Conservation (phyloP, 495 filamentous ascomycete genomes). For the Ramalina peruviana region DNA sequence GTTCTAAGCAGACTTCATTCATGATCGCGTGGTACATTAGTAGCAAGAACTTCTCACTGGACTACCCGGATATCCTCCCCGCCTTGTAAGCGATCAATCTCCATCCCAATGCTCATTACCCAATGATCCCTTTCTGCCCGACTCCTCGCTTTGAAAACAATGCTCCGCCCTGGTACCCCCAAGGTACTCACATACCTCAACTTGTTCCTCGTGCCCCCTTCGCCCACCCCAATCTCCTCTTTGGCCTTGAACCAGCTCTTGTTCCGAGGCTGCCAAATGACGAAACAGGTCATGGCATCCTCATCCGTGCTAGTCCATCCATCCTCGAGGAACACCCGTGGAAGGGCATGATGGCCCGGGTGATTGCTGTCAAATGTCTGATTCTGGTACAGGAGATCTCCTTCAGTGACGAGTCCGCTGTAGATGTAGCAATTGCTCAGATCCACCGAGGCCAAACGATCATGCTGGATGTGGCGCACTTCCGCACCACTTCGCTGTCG, state of each 20-base stretch:
- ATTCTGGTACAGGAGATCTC: conserved; percentile 54
- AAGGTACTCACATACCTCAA: conserved; percentile 40
- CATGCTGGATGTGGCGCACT: conserved; percentile 49
- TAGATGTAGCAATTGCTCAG: conserved; percentile 62
- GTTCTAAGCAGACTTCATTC: neutral
- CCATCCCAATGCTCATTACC: conserved; percentile 58
- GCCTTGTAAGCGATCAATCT: conserved; percentile 55
- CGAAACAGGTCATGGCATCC: conserved; percentile 58
- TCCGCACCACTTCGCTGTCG: conserved; percentile 42
- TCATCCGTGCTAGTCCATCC: conserved; percentile 55
- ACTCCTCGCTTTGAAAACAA: conserved; percentile 59
- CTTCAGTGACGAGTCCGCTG: conserved; percentile 51
- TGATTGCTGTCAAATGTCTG: conserved; percentile 55
- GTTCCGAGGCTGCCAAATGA: conserved; percentile 52
- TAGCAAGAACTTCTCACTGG: conserved; percentile 5
- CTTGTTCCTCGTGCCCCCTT: conserved; percentile 28
- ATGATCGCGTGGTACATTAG: conserved; percentile 8
- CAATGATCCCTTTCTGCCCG: conserved; percentile 62
- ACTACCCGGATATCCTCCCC: conserved; percentile 48
- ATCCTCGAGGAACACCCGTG: conserved; percentile 50
- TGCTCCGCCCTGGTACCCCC: conserved; percentile 48
- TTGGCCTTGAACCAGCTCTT: conserved; percentile 45
- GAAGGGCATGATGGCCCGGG: conserved; percentile 50
- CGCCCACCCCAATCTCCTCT: conserved; percentile 25
- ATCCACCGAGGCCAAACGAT: conserved; percentile 42